Evolutionary conservation across 2,329 filamentous ascomycete genomes (phyloP), one percentile per base, ranked within the genome.

Genomic region (Xylogone sp.): DNA sequence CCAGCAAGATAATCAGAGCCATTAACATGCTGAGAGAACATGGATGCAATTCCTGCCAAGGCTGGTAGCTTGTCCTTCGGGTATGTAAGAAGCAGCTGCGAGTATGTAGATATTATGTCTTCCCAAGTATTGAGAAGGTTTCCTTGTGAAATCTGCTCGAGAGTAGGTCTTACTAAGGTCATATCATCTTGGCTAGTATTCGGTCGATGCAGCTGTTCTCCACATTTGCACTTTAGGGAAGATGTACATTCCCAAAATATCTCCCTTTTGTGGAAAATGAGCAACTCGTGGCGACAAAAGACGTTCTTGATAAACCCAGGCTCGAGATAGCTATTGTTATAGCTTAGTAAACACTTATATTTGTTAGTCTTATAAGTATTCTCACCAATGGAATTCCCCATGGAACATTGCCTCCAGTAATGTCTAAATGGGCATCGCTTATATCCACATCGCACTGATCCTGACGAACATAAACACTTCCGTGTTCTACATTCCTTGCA

Each of bases 1-100:
- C 29, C 31, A 43, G 45, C 31, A 3, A 39, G 29, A 20, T 51
- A 51, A 20, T 42, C 48, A 2, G 46, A 47, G 29, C 27, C 27
- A 27, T 31, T 20, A 13, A 22, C 21, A 10, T 27, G 8, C 18
- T 18, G 13, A 9, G 44, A 21, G 44, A 55, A 55, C 13, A 46
- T n/a, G 19, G 45, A 47, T 2, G 55, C 55, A 9, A 56, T 13
- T 3, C 55, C 55, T 2, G 34, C 39, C 3, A 56, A 39, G 3
- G 53, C 55, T 42, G 50, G 47, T n/a, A 56, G 22, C 16, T 50
- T 46, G 10, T 56, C 55, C 2, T 39, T 48, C 2, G 49, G 22
- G 8, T 31, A 31, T 9, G 50, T 51, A 5, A 55, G 39, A 13
- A 16, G 31, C 5, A 54, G 43, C 13, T 27, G 46, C 1, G 55